phyloP scores from a whole-genome alignment of 2,329 filamentous ascomycete species.

The Fusarium graminum region DNA sequence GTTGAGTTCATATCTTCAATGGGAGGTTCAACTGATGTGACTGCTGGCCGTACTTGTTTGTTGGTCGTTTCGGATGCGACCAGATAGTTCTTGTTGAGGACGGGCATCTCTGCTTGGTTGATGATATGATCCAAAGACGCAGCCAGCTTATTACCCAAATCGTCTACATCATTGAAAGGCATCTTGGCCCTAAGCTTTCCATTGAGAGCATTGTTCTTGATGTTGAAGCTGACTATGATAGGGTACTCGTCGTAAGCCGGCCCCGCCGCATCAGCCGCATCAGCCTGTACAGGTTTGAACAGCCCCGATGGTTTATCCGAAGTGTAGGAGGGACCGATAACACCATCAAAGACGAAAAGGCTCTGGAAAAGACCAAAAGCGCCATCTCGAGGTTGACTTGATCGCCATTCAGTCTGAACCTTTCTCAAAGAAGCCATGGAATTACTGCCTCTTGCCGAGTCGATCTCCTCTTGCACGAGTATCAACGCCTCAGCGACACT shows the following conservation, averaged over 20 bases:
- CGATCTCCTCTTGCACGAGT: slow-evolving; percentile 3
- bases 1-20: background rate
- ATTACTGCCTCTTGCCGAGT: slow-evolving; percentile 11
- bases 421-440: slow-evolving; percentile 30
- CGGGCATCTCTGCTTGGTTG: background rate
- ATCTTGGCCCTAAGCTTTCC: slow-evolving; percentile 28
- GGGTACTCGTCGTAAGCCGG: slow-evolving; percentile 29
- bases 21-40: rapidly evolving
- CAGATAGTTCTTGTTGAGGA: background rate
- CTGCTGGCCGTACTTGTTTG: background rate
- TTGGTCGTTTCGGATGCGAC: rapidly evolving
- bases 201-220: slow-evolving; percentile 8
- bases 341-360: slow-evolving; percentile 29
- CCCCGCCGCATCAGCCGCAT: background rate
- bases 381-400: rapidly evolving
- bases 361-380: slow-evolving; percentile 23
- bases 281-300: background rate
- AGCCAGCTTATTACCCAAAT: background rate
- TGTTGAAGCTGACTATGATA: slow-evolving; percentile 29
- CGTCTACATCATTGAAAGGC: background rate
- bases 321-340: background rate
- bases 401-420: slow-evolving; percentile 26
- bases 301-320: background rate
- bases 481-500: background rate
- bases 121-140: slow-evolving; percentile 1